phyloP scores from a whole-genome alignment of 331 rosid genomes.

The Acacia concinna region DNA sequence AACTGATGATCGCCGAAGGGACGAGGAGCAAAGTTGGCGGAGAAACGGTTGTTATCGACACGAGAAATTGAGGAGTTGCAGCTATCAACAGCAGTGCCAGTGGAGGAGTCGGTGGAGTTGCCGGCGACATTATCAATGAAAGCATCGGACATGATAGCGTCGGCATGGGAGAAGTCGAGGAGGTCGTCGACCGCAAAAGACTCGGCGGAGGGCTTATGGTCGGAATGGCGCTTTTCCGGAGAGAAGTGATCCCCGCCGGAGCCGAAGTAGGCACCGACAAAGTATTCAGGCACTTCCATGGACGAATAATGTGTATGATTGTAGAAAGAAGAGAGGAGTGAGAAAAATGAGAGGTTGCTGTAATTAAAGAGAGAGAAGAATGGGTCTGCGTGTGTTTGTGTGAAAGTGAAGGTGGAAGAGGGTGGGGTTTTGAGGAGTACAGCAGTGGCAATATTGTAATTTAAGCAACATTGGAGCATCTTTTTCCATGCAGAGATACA shows the following conservation, averaged over 20 bases:
- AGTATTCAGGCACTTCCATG: constrained; percentile 71
- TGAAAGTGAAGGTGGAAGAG: constrained; percentile 29
- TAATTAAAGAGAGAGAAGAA: constrained; percentile 14
- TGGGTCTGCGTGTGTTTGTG: background rate
- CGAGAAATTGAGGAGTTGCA: constrained; percentile 76
- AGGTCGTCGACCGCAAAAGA: constrained; percentile 84
- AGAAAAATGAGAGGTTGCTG: constrained; percentile 5
- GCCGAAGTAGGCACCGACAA: constrained; percentile 65
- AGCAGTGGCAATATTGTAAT: constrained; percentile 56
- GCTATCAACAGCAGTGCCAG: constrained; percentile 70
- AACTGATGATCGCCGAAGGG: constrained; percentile 58
- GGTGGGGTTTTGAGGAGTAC: constrained; percentile 78
- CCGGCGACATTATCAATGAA: constrained; percentile 70
- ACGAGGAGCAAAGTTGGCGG: constrained; percentile 48
- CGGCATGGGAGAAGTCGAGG: constrained; percentile 84
- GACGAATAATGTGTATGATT: background rate
- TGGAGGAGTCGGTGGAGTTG: constrained; percentile 61
- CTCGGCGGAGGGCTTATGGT: constrained; percentile 54
- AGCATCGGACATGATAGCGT: constrained; percentile 58
- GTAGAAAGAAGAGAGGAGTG: constrained; percentile 15
- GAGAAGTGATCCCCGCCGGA: constrained; percentile 54
- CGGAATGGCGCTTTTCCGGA: constrained; percentile 48
- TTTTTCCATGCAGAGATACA: constrained; percentile 43
- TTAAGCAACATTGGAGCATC: constrained; percentile 43
- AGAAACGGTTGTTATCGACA: constrained; percentile 43